A percentile compares a stretch with the other conserved stretches of the same genome.
phyloP scores from a whole-genome alignment of 495 filamentous ascomycete genomes.

The Cercophora samala region DNA sequence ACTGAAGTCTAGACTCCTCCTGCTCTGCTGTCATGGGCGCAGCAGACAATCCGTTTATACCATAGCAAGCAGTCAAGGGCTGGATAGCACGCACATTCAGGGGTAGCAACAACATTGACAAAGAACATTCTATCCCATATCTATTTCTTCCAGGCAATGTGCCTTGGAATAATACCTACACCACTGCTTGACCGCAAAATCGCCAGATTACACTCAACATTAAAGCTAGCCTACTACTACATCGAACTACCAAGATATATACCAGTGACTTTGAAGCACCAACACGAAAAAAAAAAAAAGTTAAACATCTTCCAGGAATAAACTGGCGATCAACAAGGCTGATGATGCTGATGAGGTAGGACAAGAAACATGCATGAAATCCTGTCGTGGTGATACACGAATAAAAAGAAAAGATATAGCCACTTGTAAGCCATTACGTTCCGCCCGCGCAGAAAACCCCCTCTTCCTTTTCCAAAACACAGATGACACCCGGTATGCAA shows the following conservation, averaged over 20 bases:
- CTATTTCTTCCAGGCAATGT: neutral
- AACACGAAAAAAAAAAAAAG: neutral
- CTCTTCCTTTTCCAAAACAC: neutral
- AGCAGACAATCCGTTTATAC: too few relatives aligned
- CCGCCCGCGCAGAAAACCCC: neutral
- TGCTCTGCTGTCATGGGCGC: too few relatives aligned
- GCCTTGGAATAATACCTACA: neutral
- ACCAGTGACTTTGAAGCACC: neutral
- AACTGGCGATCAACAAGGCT: neutral
- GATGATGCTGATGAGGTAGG: neutral
- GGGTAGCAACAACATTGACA: neutral
- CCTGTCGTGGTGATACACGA: neutral
- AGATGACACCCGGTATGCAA: neutral
- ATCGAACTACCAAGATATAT: neutral
- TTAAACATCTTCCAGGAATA: neutral
- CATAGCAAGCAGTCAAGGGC: neutral
- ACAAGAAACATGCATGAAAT: neutral
- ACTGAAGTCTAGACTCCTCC: neutral
- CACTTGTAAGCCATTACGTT: neutral
- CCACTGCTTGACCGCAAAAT: neutral
- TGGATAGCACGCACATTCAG: neutral
- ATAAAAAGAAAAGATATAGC: neutral
- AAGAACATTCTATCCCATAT: neutral
- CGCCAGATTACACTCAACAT: neutral
- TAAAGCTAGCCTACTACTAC: neutral